Evolutionary conservation across 495 filamentous ascomycete species (phyloP).

Genomic region (Recurvomyces mirabilis): DNA sequence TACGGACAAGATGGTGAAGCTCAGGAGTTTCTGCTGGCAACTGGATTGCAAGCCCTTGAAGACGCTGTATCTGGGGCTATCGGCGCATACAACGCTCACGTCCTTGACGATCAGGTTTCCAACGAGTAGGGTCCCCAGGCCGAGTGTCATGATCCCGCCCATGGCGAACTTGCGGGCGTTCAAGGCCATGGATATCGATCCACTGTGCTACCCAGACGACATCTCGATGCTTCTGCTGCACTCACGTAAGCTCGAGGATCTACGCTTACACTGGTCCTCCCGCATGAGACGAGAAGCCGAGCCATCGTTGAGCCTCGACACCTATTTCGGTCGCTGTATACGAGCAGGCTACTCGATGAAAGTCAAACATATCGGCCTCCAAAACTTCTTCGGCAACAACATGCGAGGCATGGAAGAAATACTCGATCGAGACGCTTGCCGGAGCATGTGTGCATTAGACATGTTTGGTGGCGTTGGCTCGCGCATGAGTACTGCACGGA

Average conservation of each 20-base stretch:
- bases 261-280: conserved; percentile 50
- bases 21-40: conserved; percentile 50
- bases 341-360: conserved; percentile 35
- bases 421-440: not conserved
- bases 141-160: conserved; percentile 45
- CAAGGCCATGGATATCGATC: conserved; percentile 49
- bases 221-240: conserved; percentile 44
- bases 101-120: conserved; percentile 47
- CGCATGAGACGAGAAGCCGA: conserved; percentile 51
- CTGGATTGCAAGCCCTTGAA: conserved; percentile 53
- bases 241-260: conserved; percentile 41
- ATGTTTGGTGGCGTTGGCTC: conserved; percentile 31
- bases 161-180: conserved; percentile 45
- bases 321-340: conserved; percentile 46
- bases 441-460: conserved; percentile 41
- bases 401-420: not conserved
- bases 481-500: conserved; percentile 28
- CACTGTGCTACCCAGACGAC: conserved; percentile 55
- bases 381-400: conserved; percentile 45
- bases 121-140: conserved; percentile 44
- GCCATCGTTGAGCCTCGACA: conserved; percentile 41
- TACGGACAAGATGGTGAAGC: conserved; percentile 45
- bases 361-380: conserved; percentile 40
- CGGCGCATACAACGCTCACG: conserved; percentile 39
- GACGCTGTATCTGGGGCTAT: conserved; percentile 45